These are phyloP conservation scores for Sporothrix sp. DNA, from an alignment of 2,329 filamentous ascomycete genomes.

Conservation along the genomic window DNA sequence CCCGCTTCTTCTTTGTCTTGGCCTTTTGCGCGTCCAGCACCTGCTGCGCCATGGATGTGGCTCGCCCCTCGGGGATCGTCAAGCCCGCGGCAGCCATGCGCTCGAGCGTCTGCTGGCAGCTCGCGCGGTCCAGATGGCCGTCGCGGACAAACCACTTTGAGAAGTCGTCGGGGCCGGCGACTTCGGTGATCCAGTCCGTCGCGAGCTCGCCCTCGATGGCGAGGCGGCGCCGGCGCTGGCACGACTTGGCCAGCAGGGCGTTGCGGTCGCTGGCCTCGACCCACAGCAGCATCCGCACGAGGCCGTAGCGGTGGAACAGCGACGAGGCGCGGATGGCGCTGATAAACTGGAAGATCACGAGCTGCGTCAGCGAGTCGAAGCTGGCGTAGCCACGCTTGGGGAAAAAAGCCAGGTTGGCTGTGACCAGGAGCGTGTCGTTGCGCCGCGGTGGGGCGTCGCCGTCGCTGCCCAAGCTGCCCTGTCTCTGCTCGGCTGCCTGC, in stretches of 20 bases:
- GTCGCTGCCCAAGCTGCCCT: no score
- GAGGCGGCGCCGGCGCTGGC: slow-evolving; percentile 45
- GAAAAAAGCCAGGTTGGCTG: slow-evolving; percentile 53
- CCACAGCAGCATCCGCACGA: slow-evolving; percentile 72
- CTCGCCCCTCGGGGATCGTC: slow-evolving; percentile 35
- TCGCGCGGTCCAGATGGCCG: slow-evolving; percentile 37
- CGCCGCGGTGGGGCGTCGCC: slow-evolving; percentile 37
- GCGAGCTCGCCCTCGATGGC: slow-evolving; percentile 51
- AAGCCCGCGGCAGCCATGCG: slow-evolving; percentile 39
- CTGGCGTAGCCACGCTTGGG: slow-evolving; percentile 39
- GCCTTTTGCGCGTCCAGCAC: neutral
- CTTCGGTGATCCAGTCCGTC: slow-evolving; percentile 49
- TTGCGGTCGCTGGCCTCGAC: slow-evolving; percentile 50
- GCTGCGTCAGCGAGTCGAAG: slow-evolving; percentile 46
- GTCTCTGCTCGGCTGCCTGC: slow-evolving; percentile 25
- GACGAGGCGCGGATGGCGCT: slow-evolving; percentile 45
- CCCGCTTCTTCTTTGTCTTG: slow-evolving; percentile 4
- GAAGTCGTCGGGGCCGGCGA: slow-evolving; percentile 28
- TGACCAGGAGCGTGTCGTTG: slow-evolving; percentile 66
- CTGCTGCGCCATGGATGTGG: slow-evolving; percentile 12
- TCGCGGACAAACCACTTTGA: slow-evolving; percentile 32
- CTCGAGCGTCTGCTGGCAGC: slow-evolving; percentile 29
- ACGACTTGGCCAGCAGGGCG: slow-evolving; percentile 48
- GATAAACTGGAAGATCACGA: slow-evolving; percentile 54
- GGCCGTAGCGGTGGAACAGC: slow-evolving; percentile 65